phyloP scores from a whole-genome alignment of 2,329 filamentous ascomycete species.

The Aspergillus cejpii region DNA sequence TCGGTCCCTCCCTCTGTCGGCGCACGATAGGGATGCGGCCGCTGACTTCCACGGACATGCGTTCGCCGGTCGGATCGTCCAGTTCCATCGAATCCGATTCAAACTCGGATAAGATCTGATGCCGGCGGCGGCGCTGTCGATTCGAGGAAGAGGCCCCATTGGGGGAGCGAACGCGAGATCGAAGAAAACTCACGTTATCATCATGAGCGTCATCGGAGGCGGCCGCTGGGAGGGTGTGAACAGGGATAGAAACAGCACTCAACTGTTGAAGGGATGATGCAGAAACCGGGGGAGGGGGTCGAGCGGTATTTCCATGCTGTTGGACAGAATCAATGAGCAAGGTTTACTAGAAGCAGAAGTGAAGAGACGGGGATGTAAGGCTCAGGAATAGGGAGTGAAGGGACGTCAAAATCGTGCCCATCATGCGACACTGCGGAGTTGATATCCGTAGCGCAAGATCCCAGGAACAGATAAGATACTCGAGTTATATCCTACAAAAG shows the following conservation, averaged over 20 bases:
- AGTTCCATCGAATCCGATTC: slow-evolving; percentile 34
- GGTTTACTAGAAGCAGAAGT: slow-evolving; percentile 4
- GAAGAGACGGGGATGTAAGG: slow-evolving; percentile 1
- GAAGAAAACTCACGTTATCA: slow-evolving; percentile 49
- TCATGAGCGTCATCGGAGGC: slow-evolving; percentile 42
- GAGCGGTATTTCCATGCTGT: slow-evolving; percentile 23
- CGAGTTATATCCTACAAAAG: background rate
- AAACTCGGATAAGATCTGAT: slow-evolving; percentile 22
- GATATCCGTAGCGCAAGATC: background rate
- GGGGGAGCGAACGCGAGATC: slow-evolving; percentile 31
- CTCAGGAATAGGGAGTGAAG: slow-evolving; percentile 8
- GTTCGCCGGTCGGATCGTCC: slow-evolving; percentile 26
- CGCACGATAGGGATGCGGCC: slow-evolving; percentile 38
- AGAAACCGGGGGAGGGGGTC: slow-evolving; percentile 20
- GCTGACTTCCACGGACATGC: slow-evolving; percentile 36
- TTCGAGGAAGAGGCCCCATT: slow-evolving; percentile 24
- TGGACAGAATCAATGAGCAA: slow-evolving; percentile 11
- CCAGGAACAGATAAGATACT: background rate
- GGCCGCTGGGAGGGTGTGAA: slow-evolving; percentile 45
- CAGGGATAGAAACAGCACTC: slow-evolving; percentile 44
- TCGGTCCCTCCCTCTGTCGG: slow-evolving; percentile 38
- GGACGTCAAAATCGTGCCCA: slow-evolving; percentile 3
- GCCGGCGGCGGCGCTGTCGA: slow-evolving; percentile 31
- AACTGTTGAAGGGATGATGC: slow-evolving; percentile 44
- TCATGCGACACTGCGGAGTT: background rate